These are phyloP conservation scores for Hypoxylon sp. DNA, from an alignment of 2,329 filamentous ascomycete species.

Conservation along the genomic window DNA sequence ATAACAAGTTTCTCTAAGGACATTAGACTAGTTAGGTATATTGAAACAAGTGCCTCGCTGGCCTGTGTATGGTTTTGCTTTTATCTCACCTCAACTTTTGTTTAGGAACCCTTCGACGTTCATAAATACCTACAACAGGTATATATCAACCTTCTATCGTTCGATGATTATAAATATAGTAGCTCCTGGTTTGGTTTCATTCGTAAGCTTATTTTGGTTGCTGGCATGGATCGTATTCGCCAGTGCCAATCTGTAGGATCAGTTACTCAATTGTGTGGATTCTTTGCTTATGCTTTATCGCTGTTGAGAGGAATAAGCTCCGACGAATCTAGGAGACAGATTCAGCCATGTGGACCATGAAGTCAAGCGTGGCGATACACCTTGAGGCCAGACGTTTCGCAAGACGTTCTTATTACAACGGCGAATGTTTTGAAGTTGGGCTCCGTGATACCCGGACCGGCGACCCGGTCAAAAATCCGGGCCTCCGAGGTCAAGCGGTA, in stretches of 20 bases:
- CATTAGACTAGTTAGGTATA: background rate
- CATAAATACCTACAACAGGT: background rate
- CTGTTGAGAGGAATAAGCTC: conserved; percentile 15
- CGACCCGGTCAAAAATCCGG: conserved; percentile 6
- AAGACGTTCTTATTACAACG: background rate
- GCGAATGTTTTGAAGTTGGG: background rate
- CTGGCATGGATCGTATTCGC: conserved; percentile 7
- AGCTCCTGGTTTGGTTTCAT: conserved; percentile 11
- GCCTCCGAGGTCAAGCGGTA: conserved; percentile 21
- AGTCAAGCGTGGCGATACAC: background rate
- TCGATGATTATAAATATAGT: conserved; percentile 17
- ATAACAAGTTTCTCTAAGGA: background rate
- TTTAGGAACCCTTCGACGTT: conserved; percentile 4
- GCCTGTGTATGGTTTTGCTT: background rate
- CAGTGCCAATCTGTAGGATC: conserved; percentile 18
- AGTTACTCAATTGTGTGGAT: conserved; percentile 18
- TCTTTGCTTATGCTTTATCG: conserved; percentile 8
- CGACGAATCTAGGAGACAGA: background rate
- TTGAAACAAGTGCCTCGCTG: background rate
- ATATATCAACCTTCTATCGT: conserved; percentile 7
- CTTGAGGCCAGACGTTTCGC: background rate
- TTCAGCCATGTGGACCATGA: background rate
- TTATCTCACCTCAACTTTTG: background rate
- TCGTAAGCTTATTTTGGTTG: conserved; percentile 18
- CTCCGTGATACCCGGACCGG: conserved; percentile 17